Evolutionary conservation across 768 basidiomycete genomes (phyloP).

Genomic region (Hygrophorus pudorinus): DNA sequence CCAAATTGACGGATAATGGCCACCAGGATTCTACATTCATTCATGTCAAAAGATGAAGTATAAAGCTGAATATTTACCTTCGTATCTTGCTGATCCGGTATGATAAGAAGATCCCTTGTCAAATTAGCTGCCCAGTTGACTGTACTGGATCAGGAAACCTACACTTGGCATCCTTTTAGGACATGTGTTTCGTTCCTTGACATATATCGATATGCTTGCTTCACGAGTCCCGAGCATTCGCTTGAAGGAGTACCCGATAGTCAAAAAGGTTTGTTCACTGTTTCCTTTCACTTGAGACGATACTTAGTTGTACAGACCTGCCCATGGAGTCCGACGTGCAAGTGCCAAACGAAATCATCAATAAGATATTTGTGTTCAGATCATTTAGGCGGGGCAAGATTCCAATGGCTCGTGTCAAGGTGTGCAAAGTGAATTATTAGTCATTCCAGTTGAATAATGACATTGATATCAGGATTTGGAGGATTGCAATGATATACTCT

Average conservation of each 20-base stretch:
- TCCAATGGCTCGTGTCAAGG: constrained; percentile 10
- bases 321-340: neutral
- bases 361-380: constrained; percentile 7
- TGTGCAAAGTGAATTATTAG: neutral
- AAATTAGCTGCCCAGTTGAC: neutral
- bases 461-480: too few species aligned
- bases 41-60: constrained; percentile 93
- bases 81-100: constrained; percentile 82
- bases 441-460: neutral
- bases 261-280: constrained; percentile 8
- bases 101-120: constrained; percentile 11
- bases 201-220: constrained; percentile 57
- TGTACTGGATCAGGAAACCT: constrained; percentile 47
- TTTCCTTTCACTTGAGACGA: neutral
- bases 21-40: constrained; percentile 82
- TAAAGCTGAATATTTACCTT: constrained; percentile 89
- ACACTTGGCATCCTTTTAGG: constrained; percentile 64
- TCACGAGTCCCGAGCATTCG: constrained; percentile 54
- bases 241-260: constrained; percentile 19
- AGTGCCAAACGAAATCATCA: constrained; percentile 5
- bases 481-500: too few species aligned
- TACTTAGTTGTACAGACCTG: neutral
- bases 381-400: constrained; percentile 11
- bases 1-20: neutral
- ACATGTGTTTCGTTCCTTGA: constrained; percentile 54